These are phyloP conservation scores for Bremia lactucae DNA, from an alignment of 352 stramenopile genomes.

Conservation along the genomic window DNA sequence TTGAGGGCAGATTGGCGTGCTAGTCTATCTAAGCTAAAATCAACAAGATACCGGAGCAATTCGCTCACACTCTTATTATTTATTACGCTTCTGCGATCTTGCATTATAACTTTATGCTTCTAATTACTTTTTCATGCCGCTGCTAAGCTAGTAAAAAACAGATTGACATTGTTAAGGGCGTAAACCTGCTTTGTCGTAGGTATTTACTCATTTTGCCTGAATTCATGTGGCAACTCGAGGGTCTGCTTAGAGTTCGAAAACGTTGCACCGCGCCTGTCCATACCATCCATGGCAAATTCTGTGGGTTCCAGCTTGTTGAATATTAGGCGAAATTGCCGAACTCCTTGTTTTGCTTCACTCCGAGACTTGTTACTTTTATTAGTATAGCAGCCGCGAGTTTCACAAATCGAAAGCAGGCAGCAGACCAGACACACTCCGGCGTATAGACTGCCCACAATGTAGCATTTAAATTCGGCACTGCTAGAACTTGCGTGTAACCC, in stretches of 20 bases:
- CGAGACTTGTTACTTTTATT: background rate
- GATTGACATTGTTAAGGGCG: slow-evolving; percentile 6
- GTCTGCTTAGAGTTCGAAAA: too few relatives aligned
- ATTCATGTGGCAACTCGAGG: too few relatives aligned
- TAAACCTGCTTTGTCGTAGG: slow-evolving; percentile 18
- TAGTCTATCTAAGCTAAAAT: slow-evolving; percentile 91
- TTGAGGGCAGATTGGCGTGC: slow-evolving; percentile 89
- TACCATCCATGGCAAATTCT: too few relatives aligned
- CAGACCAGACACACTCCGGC: slow-evolving; percentile 31
- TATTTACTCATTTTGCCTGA: slow-evolving; percentile 8
- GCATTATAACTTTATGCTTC: background rate
- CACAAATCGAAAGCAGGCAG: slow-evolving; percentile 10
- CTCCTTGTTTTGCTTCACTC: slow-evolving; percentile 8
- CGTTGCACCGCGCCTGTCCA: too few relatives aligned
- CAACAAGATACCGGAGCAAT: background rate
- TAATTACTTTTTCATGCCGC: too few relatives aligned
- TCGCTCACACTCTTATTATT: background rate
- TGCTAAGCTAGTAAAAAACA: too few relatives aligned
- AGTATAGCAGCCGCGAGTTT: slow-evolving; percentile 5
- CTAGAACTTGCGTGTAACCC: slow-evolving; percentile 33
- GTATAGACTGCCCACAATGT: slow-evolving; percentile 42
- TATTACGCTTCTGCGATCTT: background rate
- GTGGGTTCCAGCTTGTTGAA: too few relatives aligned
- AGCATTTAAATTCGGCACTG: slow-evolving; percentile 51
- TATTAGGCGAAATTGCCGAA: slow-evolving; percentile 17